Evolutionary conservation across 441 rosid genomes (phyloP), one percentile per base, ranked within the genome.

Genomic region (Gossypium lobatum): DNA sequence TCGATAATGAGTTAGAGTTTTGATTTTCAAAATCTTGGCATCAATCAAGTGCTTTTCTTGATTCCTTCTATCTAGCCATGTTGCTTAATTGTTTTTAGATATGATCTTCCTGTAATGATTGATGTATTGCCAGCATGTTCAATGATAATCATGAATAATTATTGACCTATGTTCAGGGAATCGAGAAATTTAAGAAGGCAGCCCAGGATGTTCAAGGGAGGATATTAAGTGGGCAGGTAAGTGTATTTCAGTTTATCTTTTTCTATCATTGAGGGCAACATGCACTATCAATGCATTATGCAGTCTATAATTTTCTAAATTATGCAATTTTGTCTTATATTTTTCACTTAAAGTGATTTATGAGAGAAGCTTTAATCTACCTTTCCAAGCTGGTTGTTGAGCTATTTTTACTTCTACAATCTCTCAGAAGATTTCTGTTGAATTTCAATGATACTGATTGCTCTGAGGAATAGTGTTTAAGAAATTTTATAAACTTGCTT

Each of bases 171-270:
- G 37, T 80, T 72, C 82, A 96, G 97, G 99, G 98, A 59, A 92
- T 96, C 81, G 99, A 93, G 81, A 96, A 85, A 78, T 96, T 96
- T 86, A 88, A 86, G 84, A 96, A 92, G 83, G 96, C 96, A 72
- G 92, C 88, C 70, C 91, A 88, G 81, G 93, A 90, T 76, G 88
- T 96, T 71, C 79, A 85, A 75, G 97, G 97, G 72, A 89, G 83
- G 64, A 80, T 75, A 66, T 85, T 93, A 76, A 88, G 91, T 79
- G 98, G 98, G 74, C 89, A 92, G 89, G 97, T 82, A 81, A 72
- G 79, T 53, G 45, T 68, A 28, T 65, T 57, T 70, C 31, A 50
- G 14, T 21, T 60, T 46, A 2, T 28, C 21, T 50, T 60, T 61
- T 60, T 61, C 13, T 63, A 14, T 63, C 31, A 31, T 31, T 3